These are phyloP conservation scores for Chlorella ohadii DNA, from an alignment of 139 green algal genomes.

Conservation along the genomic window DNA sequence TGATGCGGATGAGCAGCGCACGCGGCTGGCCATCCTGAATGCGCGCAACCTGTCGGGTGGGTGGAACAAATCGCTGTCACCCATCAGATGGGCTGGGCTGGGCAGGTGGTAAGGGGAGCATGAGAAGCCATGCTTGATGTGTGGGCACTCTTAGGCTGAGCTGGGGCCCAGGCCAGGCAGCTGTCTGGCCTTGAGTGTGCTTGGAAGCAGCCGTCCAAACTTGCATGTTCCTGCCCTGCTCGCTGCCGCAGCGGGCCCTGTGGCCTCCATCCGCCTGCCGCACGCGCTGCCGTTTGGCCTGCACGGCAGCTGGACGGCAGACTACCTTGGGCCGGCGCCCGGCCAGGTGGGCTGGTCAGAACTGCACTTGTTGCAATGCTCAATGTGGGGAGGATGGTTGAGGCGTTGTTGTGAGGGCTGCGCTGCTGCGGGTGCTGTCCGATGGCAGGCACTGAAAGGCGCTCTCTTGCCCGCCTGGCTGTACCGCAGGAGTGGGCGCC, in stretches of 20 bases:
- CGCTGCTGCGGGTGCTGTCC: no score
- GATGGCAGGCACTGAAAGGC: no score
- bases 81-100: no score
- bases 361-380: no score
- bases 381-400: no score
- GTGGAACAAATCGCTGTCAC: no score
- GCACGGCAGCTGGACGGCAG: slow-evolving; percentile 35
- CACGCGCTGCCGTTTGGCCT: slow-evolving; percentile 44
- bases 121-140: not conserved
- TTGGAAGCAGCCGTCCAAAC: not conserved
- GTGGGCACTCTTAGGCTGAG: no score
- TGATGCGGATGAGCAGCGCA: slow-evolving; percentile 16
- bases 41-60: slow-evolving; percentile 35
- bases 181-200: no score
- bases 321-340: slow-evolving; percentile 28
- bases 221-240: not conserved
- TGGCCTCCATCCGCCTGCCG: slow-evolving; percentile 38
- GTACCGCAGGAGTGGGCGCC: not conserved
- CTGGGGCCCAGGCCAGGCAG: no score
- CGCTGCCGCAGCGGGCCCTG: slow-evolving; percentile 19
- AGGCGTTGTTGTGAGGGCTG: no score
- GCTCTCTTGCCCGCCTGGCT: no score
- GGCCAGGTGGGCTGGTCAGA: slow-evolving; percentile 19
- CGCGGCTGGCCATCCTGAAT: slow-evolving; percentile 55
- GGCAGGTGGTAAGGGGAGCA: not conserved